Evolutionary conservation across 257 asterid genomes (phyloP).

Genomic region (Coffea canephora): DNA sequence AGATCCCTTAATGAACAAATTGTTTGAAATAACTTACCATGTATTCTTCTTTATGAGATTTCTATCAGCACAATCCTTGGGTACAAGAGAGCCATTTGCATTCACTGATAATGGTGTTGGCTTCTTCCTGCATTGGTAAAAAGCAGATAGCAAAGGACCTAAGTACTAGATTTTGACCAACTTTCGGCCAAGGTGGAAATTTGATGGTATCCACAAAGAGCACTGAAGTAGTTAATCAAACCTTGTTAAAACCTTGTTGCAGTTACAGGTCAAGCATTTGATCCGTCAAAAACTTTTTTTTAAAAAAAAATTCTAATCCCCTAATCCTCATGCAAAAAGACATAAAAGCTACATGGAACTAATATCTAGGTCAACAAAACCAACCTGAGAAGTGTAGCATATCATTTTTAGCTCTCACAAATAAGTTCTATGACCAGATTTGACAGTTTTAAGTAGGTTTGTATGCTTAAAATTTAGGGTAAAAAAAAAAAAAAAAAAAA

Average conservation of each 20-base stretch:
- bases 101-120: constrained; percentile 76
- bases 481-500: too few species aligned
- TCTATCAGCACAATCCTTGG: constrained; percentile 71
- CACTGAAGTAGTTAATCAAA: not conserved
- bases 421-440: not conserved
- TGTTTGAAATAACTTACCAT: constrained; percentile 51
- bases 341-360: too few species aligned
- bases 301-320: not conserved
- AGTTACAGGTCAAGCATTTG: not conserved
- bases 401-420: not conserved
- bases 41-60: constrained; percentile 66
- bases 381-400: not conserved
- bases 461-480: not conserved
- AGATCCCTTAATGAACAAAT: not conserved
- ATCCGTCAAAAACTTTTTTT: too few species aligned
- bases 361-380: not conserved
- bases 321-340: not conserved
- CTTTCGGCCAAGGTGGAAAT: not conserved
- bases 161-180: not conserved
- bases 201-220: not conserved
- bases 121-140: constrained; percentile 55
- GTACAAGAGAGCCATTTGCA: constrained; percentile 81
- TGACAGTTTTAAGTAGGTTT: not conserved
- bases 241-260: not conserved
- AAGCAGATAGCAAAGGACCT: constrained; percentile 12